Percentiles rank a stretch among this genome's conserved stretches.
phyloP scores from a whole-genome alignment of 495 filamentous ascomycete species.

The Bombardia bombarda region DNA sequence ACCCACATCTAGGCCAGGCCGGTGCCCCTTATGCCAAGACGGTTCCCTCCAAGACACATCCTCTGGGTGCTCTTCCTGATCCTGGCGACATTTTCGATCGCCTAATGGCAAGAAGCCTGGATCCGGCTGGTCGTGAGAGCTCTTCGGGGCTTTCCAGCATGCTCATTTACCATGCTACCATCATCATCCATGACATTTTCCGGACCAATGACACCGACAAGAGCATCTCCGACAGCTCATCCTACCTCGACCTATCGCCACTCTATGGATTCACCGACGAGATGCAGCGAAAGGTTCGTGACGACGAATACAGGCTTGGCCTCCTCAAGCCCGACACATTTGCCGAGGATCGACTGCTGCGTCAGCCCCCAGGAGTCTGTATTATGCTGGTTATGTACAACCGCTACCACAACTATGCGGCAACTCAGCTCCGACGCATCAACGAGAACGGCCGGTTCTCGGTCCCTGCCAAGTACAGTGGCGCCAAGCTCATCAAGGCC shows the following conservation, averaged over 20 bases:
- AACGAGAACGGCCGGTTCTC: constrained; percentile 66
- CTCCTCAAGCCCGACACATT: constrained; percentile 74
- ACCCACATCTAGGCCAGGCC: constrained; percentile 54
- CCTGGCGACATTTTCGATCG: constrained; percentile 66
- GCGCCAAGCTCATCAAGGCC: constrained; percentile 42
- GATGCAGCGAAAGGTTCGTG: constrained; percentile 62
- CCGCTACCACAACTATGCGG: constrained; percentile 70
- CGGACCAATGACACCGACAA: constrained; percentile 28
- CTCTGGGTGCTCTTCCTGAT: constrained; percentile 58
- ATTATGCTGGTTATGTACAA: constrained; percentile 60
- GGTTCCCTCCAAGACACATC: constrained; percentile 37
- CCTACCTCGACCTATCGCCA: constrained; percentile 70
- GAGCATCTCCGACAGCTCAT: constrained; percentile 48
- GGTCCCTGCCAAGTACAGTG: constrained; percentile 42
- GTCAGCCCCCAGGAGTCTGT: constrained; percentile 70
- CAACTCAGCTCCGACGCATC: constrained; percentile 51
- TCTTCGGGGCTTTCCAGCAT: constrained; percentile 70
- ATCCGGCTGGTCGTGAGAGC: constrained; percentile 49
- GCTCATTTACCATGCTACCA: constrained; percentile 74
- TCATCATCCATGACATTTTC: constrained; percentile 69
- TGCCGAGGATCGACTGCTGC: constrained; percentile 58
- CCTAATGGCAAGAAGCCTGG: constrained; percentile 54
- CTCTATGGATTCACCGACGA: constrained; percentile 69
- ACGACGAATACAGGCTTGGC: constrained; percentile 53
- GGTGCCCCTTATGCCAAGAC: constrained; percentile 60